Evolutionary conservation across 768 basidiomycete genomes (phyloP).

Genomic region (Hortiboletus flavorubellus): DNA sequence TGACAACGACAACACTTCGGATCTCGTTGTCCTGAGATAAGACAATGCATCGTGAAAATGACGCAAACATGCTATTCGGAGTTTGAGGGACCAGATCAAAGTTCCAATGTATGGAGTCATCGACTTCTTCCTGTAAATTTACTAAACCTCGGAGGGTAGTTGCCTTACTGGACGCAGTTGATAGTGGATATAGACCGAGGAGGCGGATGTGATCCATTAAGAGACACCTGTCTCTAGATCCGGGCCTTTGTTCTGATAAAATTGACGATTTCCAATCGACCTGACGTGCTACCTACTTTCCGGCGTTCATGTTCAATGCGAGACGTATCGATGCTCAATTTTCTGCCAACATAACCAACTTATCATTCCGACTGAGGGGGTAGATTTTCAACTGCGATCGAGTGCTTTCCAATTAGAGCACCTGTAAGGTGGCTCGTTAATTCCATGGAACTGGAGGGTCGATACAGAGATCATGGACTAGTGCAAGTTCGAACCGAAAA

Average conservation of each 20-base stretch:
- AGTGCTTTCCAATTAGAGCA: not conserved
- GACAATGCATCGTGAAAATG: not conserved
- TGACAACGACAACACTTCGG: constrained; percentile 6
- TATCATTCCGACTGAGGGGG: not conserved
- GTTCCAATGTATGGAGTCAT: constrained; percentile 5
- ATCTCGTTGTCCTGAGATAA: constrained; percentile 12
- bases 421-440: not conserved
- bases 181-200: constrained; percentile 26
- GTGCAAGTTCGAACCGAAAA: constrained; percentile 6
- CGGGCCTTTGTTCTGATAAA: constrained; percentile 2
- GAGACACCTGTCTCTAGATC: constrained; percentile 2
- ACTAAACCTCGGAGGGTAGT: constrained; percentile 4
- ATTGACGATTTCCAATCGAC: constrained; percentile 6
- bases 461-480: not conserved
- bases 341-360: not conserved
- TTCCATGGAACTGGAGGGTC: not conserved
- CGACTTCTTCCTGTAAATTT: constrained; percentile 4
- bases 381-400: not conserved
- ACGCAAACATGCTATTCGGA: constrained; percentile 13
- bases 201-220: constrained; percentile 14
- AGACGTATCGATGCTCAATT: not conserved
- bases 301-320: constrained; percentile 3
- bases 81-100: constrained; percentile 19
- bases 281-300: constrained; percentile 1
- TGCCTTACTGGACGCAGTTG: constrained; percentile 13